These are phyloP conservation scores for Coccomyxa subellipsoidea DNA, from an alignment of 163 green algal genomes.

Conservation along the genomic window DNA sequence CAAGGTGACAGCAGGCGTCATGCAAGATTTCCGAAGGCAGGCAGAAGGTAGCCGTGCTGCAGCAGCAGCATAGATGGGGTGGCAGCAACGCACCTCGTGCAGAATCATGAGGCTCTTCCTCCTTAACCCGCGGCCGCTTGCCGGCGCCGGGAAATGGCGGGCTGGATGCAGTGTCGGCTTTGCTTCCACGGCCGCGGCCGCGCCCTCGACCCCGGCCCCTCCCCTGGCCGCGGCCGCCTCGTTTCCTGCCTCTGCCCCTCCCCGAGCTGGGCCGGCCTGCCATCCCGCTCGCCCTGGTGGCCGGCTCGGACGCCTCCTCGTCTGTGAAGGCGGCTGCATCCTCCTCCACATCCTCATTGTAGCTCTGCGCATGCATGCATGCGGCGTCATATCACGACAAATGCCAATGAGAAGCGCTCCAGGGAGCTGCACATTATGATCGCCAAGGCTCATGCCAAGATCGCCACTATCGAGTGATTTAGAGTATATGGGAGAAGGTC, in stretches of 20 bases:
- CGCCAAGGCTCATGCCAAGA: too few relatives aligned
- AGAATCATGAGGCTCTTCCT: too few relatives aligned
- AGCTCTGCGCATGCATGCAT: constrained; percentile 17
- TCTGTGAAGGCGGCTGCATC: not conserved
- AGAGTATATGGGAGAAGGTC: too few relatives aligned
- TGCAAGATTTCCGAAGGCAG: too few relatives aligned
- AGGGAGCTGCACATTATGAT: too few relatives aligned
- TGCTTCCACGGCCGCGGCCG: not conserved
- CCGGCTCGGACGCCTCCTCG: not conserved
- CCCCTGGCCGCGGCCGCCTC: not conserved
- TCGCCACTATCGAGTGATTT: too few relatives aligned
- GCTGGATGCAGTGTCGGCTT: not conserved
- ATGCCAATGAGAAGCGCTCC: not conserved
- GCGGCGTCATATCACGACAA: not conserved
- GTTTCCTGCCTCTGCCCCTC: not conserved
- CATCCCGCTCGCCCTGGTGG: too few relatives aligned
- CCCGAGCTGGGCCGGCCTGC: not conserved
- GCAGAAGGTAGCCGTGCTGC: too few relatives aligned
- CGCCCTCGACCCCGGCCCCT: not conserved
- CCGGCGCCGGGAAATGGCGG: not conserved
- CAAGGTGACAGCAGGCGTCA: too few relatives aligned
- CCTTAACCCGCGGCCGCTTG: not conserved
- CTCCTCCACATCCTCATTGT: constrained; percentile 20
- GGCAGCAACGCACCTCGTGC: too few relatives aligned
- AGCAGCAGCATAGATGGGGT: too few relatives aligned